Evolutionary conservation across 2,329 filamentous ascomycete genomes (phyloP).

Genomic region (Beauveria sp.): DNA sequence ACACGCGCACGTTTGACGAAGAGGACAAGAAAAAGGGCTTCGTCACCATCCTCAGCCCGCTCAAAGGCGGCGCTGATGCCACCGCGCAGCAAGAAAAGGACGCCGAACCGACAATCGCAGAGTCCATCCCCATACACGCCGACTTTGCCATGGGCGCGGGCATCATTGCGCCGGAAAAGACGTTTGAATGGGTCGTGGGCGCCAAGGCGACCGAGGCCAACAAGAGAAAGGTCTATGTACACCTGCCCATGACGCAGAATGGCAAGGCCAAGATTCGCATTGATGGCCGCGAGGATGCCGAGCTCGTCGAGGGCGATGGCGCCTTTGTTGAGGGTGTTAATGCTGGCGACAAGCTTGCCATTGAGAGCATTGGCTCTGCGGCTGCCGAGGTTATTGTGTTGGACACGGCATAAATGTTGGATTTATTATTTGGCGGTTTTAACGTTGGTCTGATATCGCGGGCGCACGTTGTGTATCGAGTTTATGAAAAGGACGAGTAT

Average conservation of each 20-base stretch:
- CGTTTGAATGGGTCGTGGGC: constrained; percentile 67
- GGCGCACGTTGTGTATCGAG: too few relatives aligned
- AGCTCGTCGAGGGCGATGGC: constrained; percentile 69
- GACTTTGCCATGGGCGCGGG: constrained; percentile 78
- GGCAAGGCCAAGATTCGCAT: constrained; percentile 66
- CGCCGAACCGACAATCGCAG: constrained; percentile 51
- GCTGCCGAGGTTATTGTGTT: constrained; percentile 64
- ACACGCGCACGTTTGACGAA: constrained; percentile 66
- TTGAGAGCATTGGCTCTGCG: constrained; percentile 61
- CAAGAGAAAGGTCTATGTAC: constrained; percentile 69
- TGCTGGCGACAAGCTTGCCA: constrained; percentile 53
- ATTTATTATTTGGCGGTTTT: too few relatives aligned
- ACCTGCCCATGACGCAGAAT: constrained; percentile 71
- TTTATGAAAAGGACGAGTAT: too few relatives aligned
- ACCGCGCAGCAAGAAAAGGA: constrained; percentile 54
- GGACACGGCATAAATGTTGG: constrained; percentile 45
- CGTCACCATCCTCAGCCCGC: constrained; percentile 67
- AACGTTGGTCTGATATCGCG: too few relatives aligned
- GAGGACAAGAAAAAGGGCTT: constrained; percentile 64
- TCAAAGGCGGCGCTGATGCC: constrained; percentile 59
- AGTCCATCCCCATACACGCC: constrained; percentile 76
- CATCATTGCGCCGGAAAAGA: constrained; percentile 57
- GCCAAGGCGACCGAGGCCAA: constrained; percentile 41
- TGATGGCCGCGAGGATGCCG: constrained; percentile 56
- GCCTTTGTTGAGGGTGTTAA: constrained; percentile 63